Percentiles rank a stretch among this genome's conserved stretches.
Conservation (phyloP, 495 filamentous ascomycete species). For the Penicillium egyptiacum region DNA sequence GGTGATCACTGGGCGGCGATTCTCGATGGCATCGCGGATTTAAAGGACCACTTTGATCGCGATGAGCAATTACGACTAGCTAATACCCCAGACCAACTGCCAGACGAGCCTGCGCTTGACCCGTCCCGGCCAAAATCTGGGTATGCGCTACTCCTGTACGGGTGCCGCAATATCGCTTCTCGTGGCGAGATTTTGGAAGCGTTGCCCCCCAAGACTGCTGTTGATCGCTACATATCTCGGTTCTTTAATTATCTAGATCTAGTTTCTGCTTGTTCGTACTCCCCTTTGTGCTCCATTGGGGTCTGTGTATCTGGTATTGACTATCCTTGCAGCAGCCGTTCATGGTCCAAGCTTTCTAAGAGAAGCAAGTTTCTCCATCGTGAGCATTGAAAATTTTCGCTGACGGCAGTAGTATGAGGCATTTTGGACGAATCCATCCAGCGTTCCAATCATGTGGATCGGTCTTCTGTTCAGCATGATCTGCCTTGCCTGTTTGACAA, state of each 20-base stretch:
- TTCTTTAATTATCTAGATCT: conserved; percentile 29
- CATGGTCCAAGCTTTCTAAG: conserved; percentile 25
- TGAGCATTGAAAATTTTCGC: conserved; percentile 6
- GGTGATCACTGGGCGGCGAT: conserved; percentile 33
- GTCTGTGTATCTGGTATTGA: not conserved
- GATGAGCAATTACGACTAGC: conserved; percentile 28
- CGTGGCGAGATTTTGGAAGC: conserved; percentile 39
- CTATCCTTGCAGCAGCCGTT: conserved; percentile 15
- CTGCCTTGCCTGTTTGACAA: conserved; percentile 18
- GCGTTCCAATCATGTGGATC: conserved; percentile 28
- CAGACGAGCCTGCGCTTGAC: conserved; percentile 13
- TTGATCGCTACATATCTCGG: conserved; percentile 32
- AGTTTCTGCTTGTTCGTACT: conserved; percentile 24
- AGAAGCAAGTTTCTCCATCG: conserved; percentile 17
- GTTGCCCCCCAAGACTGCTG: conserved; percentile 31
- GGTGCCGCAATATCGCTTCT: conserved; percentile 25
- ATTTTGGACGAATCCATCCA: conserved; percentile 33
- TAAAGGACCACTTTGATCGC: conserved; percentile 32
- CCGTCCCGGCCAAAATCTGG: not conserved
- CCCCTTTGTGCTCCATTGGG: not conserved
- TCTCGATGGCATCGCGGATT: conserved; percentile 31
- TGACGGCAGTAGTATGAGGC: conserved; percentile 26
- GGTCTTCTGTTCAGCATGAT: conserved; percentile 36
- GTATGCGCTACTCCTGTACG: conserved; percentile 35
- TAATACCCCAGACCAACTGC: conserved; percentile 9